Conservation (phyloP, 352 stramenopile genomes). For the Phytopythium helicoides region DNA sequence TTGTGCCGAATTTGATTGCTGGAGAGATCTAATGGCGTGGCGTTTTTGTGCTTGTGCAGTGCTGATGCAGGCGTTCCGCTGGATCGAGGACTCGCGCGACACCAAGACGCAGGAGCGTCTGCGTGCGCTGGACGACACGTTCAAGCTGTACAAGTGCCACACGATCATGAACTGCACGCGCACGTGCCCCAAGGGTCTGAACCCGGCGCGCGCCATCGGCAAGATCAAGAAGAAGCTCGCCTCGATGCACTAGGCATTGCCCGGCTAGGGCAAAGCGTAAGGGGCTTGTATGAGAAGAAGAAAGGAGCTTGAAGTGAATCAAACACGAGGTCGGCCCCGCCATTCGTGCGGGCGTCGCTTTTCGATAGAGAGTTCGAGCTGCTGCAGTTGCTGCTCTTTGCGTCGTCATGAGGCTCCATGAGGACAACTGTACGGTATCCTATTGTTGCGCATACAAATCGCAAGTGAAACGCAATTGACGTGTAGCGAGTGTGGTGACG, state of each 20-base stretch:
- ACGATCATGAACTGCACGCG: constrained; percentile 99
- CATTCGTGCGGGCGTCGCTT: no score
- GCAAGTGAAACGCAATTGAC: constrained; percentile 7
- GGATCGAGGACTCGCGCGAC: constrained; percentile 99
- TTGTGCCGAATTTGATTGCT: constrained; percentile 1
- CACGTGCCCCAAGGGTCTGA: constrained; percentile 99
- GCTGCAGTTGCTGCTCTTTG: not conserved
- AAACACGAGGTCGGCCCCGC: no score
- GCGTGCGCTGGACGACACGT: constrained; percentile 96
- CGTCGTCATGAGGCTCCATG: not conserved
- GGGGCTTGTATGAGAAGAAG: not conserved
- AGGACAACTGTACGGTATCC: no score
- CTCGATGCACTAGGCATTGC: constrained; percentile 55
- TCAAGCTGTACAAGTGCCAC: constrained; percentile 99
- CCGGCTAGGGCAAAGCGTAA: not conserved
- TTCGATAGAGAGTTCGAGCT: no score
- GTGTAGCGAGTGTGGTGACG: constrained; percentile 15
- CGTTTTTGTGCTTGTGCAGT: constrained; percentile 32
- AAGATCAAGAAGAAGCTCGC: constrained; percentile 98
- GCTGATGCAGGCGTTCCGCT: constrained; percentile 95
- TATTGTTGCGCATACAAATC: constrained; percentile 1
- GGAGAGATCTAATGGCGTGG: not conserved
- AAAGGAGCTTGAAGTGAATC: not conserved
- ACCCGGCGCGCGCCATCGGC: constrained; percentile 97
- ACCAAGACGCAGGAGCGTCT: constrained; percentile 96